Percentiles rank a stretch among this genome's conserved stretches.
Evolutionary conservation across 257 asterid genomes (phyloP).

Genomic region (Sherardia arvensis): DNA sequence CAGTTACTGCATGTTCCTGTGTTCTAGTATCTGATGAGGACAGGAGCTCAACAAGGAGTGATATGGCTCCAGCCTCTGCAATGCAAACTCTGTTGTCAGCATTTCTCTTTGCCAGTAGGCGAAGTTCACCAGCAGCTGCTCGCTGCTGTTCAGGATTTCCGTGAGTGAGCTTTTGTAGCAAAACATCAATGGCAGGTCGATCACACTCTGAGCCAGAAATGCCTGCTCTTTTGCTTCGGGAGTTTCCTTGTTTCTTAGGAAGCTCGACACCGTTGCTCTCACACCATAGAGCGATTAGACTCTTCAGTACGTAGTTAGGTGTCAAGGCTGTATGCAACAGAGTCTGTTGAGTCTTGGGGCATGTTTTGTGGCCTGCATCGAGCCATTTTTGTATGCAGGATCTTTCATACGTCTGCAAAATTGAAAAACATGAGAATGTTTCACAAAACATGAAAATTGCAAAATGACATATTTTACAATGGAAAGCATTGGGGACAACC

Average conservation of each 20-base stretch:
- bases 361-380: constrained; percentile 90
- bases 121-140: constrained; percentile 96
- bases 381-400: constrained; percentile 94
- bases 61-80: constrained; percentile 93
- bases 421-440: constrained; percentile 7
- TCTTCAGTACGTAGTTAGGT: constrained; percentile 95
- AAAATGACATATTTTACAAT: constrained; percentile 8
- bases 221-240: constrained; percentile 47
- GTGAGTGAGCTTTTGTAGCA: constrained; percentile 61
- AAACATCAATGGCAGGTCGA: constrained; percentile 45
- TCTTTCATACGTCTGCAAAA: constrained; percentile 80
- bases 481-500: constrained; percentile 34
- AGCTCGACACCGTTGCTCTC: constrained; percentile 90
- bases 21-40: constrained; percentile 67
- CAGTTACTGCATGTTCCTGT: constrained; percentile 89
- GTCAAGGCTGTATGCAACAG: constrained; percentile 80
- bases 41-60: constrained; percentile 66
- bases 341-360: constrained; percentile 96
- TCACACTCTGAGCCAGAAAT: constrained; percentile 70
- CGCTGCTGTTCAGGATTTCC: constrained; percentile 71
- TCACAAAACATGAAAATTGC: too few species aligned
- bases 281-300: constrained; percentile 91
- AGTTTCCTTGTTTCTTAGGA: constrained; percentile 64
- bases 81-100: constrained; percentile 87
- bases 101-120: constrained; percentile 88